phyloP scores from a whole-genome alignment of 441 rosid species.

The Adansonia rubrostipa region DNA sequence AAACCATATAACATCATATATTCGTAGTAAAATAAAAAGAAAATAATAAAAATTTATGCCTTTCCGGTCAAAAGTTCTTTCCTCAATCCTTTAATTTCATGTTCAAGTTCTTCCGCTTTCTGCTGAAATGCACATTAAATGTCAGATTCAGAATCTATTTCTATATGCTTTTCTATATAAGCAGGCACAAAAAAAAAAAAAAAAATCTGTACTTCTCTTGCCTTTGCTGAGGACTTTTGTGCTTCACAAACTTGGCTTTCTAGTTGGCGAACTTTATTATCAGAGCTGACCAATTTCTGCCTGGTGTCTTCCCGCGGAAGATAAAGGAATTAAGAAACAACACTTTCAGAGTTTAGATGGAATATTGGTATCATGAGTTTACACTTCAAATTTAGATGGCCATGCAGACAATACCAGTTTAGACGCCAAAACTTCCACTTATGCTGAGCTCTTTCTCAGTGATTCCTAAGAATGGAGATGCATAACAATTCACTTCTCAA shows the following conservation, averaged over 20 bases:
- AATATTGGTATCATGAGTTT: slow-evolving; percentile 8
- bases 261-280: slow-evolving; percentile 86
- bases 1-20: background rate
- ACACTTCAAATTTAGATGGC: slow-evolving; percentile 17
- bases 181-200: slow-evolving; percentile 27
- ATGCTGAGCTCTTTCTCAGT: slow-evolving; percentile 75
- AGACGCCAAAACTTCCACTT: slow-evolving; percentile 74
- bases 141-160: slow-evolving; percentile 16
- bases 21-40: slow-evolving; percentile 16
- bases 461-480: slow-evolving; percentile 57
- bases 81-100: slow-evolving; percentile 55
- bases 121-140: slow-evolving; percentile 44
- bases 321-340: slow-evolving; percentile 21
- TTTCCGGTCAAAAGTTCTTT: slow-evolving; percentile 83
- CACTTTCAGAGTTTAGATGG: background rate
- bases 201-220: slow-evolving; percentile 58
- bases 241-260: slow-evolving; percentile 83
- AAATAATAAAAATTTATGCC: slow-evolving; percentile 54
- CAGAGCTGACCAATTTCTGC: slow-evolving; percentile 80
- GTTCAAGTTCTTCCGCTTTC: slow-evolving; percentile 85
- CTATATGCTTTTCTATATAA: background rate
- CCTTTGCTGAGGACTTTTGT: slow-evolving; percentile 64
- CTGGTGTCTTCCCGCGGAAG: slow-evolving; percentile 78
- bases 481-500: slow-evolving; percentile 34
- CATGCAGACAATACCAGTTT: slow-evolving; percentile 66